Base-by-base conservation (phyloP, 2,329 filamentous ascomycete genomes). In the Aspergillus sojae region DNA sequence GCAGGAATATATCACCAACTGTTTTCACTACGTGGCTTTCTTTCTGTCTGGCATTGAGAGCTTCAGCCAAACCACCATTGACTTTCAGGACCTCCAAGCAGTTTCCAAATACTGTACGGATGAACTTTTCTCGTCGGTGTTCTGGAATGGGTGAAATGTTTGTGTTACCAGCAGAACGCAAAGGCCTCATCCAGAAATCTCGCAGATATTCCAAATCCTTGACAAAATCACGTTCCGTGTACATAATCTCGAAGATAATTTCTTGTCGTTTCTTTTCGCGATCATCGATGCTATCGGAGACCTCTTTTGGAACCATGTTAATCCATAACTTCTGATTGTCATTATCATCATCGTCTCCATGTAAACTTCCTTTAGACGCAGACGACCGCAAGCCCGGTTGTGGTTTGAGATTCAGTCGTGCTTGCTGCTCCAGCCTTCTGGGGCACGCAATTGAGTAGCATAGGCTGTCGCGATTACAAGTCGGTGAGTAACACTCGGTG, bases 251-350 rank as follows among this genome's bases (percentile, higher is more conserved):
- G 6, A 94, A 97, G 64, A 99, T 97, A 70, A 99, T 92, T 75
- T 99, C 95, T 76, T 99, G 95, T 52, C 95, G 88, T 82, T 98
- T 98, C 88, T 97, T 96, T 78, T 99, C 95, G 69, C 87, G 88
- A 70, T 99, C 95, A 57, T 89, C 89, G 34, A 97, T 90, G 74
- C 90, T 92, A 70, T 98, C 94, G 0, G 94, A 93, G 62, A 99
- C 84, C 77, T 98, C 95, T 77, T 97, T 95, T 0, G 94, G 92
- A 41, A 99, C 95, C 16, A 94, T 97, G 77, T 98, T 98, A 79
- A 99, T 99, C 95, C 95, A 99, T 43, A 99, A 86, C 79, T 98
- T 98, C 81, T 98, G 95, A 77, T 98, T 94, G 74, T 97, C 93
- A 36, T 91, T 92, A 72, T 95, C 91, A 67, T 95, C 91, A 67